Evolutionary conservation across 106 monocot species (phyloP).

Genomic region (Phalaenopsis equestris): DNA sequence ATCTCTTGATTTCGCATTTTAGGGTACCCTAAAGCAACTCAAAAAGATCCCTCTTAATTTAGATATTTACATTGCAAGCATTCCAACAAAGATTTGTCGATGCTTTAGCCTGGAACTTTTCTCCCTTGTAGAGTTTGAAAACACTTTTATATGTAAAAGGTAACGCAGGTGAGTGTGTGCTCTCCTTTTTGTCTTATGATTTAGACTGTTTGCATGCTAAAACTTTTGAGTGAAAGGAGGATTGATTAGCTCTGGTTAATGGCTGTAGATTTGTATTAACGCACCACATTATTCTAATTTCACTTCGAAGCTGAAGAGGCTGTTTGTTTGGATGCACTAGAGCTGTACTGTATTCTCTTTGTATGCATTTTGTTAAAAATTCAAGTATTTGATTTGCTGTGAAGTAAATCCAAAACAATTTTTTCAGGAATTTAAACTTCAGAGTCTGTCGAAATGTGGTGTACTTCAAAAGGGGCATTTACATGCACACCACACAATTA

Average conservation of each 20-base stretch:
- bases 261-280: not conserved
- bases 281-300: not conserved
- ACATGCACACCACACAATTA: too few species aligned
- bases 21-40: not conserved
- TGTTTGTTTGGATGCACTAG: too few species aligned
- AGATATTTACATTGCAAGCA: not conserved
- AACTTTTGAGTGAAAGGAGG: not conserved
- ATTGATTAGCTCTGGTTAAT: not conserved
- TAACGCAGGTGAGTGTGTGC: too few species aligned
- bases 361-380: too few species aligned
- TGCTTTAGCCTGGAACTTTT: not conserved
- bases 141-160: too few species aligned
- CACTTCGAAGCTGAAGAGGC: not conserved
- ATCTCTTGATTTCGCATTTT: not conserved
- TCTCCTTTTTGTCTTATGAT: too few species aligned
- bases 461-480: not conserved
- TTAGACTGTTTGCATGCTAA: not conserved
- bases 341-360: too few species aligned
- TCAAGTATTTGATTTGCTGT: too few species aligned
- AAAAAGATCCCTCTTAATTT: not conserved
- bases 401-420: too few species aligned
- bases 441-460: too few species aligned
- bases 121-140: not conserved
- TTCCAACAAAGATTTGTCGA: not conserved
- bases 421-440: too few species aligned